Evolutionary conservation across 192 early-diverging fungal genomes (phyloP).

Genomic region (Polychytrium aggregatum): DNA sequence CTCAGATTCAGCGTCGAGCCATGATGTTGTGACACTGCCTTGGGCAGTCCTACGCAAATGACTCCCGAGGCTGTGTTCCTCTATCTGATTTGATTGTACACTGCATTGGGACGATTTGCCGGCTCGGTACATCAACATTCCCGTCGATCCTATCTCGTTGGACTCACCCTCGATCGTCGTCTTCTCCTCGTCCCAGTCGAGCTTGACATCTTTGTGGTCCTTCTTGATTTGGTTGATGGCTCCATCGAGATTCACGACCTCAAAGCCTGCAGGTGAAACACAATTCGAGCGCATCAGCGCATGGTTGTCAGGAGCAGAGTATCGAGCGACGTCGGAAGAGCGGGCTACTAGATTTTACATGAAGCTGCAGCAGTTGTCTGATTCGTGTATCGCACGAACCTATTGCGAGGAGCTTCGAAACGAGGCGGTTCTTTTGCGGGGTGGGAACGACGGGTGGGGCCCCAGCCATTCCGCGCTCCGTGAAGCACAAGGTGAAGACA

Average conservation of each 20-base stretch:
- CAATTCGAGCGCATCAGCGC: too few relatives aligned
- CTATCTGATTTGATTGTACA: too few relatives aligned
- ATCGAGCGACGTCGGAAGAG: too few relatives aligned
- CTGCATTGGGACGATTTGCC: background rate
- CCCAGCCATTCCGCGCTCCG: slow-evolving; percentile 25
- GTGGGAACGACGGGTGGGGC: slow-evolving; percentile 5
- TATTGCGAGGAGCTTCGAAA: background rate
- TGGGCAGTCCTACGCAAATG: slow-evolving; percentile 3
- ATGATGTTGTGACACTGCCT: too few relatives aligned
- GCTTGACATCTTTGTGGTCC: slow-evolving; percentile 19
- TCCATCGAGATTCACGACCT: slow-evolving; percentile 35
- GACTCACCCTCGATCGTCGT: slow-evolving; percentile 11
- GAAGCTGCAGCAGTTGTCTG: background rate
- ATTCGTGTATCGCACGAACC: background rate
- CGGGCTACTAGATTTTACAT: background rate
- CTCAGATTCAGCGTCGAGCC: too few relatives aligned
- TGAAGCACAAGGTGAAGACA: slow-evolving; percentile 30
- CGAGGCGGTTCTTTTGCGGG: too few relatives aligned
- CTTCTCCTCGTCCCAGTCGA: slow-evolving; percentile 20
- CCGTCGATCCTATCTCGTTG: background rate
- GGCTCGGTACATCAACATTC: background rate
- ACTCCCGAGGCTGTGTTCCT: slow-evolving; percentile 4
- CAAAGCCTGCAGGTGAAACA: slow-evolving; percentile 28
- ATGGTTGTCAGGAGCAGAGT: too few relatives aligned
- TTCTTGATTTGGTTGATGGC: slow-evolving; percentile 27